Conservation (phyloP, 2,329 filamentous ascomycete species). For the Microsporum ferrugineum region DNA sequence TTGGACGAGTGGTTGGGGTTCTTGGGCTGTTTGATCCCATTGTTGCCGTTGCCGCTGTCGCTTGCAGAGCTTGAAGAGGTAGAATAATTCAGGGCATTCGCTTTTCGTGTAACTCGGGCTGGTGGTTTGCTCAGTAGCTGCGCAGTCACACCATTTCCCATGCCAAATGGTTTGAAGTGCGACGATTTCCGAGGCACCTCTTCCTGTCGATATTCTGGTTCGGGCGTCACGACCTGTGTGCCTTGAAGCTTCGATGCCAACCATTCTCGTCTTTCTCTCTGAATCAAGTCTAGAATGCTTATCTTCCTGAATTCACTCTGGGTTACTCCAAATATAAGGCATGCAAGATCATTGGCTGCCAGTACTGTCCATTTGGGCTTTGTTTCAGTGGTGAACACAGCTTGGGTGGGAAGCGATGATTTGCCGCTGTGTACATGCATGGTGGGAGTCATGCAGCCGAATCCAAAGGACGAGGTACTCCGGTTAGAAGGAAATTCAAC, state of each 20-base stretch:
- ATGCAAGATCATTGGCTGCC: constrained; percentile 90
- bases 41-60: neutral
- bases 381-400: constrained; percentile 93
- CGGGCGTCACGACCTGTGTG: constrained; percentile 41
- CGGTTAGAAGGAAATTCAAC: constrained; percentile 35
- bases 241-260: constrained; percentile 68
- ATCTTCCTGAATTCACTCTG: constrained; percentile 87
- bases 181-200: constrained; percentile 25
- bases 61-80: constrained; percentile 18
- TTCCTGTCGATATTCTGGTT: constrained; percentile 26
- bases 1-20: constrained; percentile 55
- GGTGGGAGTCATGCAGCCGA: constrained; percentile 37
- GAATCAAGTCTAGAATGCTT: constrained; percentile 89
- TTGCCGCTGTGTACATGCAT: constrained; percentile 83
- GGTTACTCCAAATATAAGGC: constrained; percentile 97
- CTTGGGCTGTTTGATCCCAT: constrained; percentile 38
- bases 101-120: constrained; percentile 40
- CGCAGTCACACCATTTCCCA: constrained; percentile 78
- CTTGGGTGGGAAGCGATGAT: constrained; percentile 83
- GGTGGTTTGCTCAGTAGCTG: constrained; percentile 74
- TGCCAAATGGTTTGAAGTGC: constrained; percentile 40
- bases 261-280: constrained; percentile 80
- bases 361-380: constrained; percentile 90
- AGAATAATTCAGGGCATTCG: constrained; percentile 50
- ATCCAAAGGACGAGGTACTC: constrained; percentile 26